phyloP scores from a whole-genome alignment of 164 flowering plant genomes.

The Magnolia changhungtana region DNA sequence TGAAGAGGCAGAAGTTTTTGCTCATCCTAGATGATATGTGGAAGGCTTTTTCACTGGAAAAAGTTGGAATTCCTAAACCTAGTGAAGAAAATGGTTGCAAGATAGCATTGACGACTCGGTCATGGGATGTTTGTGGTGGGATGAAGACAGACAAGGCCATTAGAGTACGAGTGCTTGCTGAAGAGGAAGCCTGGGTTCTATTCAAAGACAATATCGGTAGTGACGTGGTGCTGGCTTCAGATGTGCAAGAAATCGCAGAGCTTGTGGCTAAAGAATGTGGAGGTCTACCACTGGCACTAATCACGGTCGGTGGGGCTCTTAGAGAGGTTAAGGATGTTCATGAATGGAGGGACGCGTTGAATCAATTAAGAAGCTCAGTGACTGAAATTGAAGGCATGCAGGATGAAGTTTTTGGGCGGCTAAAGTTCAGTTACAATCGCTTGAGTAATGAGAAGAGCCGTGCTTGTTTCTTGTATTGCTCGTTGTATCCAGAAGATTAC shows the following conservation, averaged over 20 bases:
- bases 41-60: conserved; percentile 1
- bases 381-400: background rate
- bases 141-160: background rate
- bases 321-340: background rate
- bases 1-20: conserved; percentile 1
- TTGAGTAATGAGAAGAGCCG: background rate
- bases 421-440: conserved; percentile 2
- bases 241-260: background rate
- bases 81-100: conserved; percentile 9
- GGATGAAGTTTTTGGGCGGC: background rate
- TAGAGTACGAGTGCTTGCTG: background rate
- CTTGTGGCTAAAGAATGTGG: background rate
- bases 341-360: background rate
- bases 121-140: background rate
- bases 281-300: background rate
- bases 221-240: background rate
- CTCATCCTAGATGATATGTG: conserved; percentile 16
- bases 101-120: conserved; percentile 3
- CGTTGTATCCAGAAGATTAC: conserved; percentile 1
- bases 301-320: background rate
- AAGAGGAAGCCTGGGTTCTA: background rate
- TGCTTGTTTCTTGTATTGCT: conserved; percentile 6
- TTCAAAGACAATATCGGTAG: background rate
- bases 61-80: conserved; percentile 12
- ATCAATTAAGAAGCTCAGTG: background rate